phyloP scores from a whole-genome alignment of 805 yeast species.

The Ogataea thermomethanolica region DNA sequence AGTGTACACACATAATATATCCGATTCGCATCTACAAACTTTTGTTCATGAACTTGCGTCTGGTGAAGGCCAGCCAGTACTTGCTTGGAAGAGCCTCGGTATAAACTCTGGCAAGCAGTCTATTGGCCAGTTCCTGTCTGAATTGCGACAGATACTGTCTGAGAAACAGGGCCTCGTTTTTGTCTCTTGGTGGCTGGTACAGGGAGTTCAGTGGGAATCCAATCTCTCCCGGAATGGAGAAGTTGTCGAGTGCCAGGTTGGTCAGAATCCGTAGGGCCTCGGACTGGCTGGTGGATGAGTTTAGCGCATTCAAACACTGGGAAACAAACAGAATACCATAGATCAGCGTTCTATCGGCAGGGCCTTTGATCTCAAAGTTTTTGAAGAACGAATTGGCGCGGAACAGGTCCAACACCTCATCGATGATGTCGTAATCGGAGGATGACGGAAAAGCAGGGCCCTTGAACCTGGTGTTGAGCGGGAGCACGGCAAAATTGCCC shows the following conservation, averaged over 20 bases:
- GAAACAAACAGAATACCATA: constrained; percentile 90
- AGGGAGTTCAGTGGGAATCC: constrained; percentile 89
- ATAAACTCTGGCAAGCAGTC: constrained; percentile 74
- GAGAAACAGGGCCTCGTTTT: constrained; percentile 73
- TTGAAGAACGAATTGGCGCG: constrained; percentile 95
- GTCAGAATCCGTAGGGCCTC: constrained; percentile 71
- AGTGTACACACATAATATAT: constrained; percentile 1
- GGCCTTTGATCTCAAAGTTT: constrained; percentile 94
- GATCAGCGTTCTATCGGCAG: constrained; percentile 87
- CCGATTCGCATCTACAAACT: constrained; percentile 41
- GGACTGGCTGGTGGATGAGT: constrained; percentile 42
- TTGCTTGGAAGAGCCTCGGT: constrained; percentile 74
- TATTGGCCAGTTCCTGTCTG: constrained; percentile 86
- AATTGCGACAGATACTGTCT: constrained; percentile 84
- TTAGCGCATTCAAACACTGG: constrained; percentile 71
- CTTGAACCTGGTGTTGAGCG: constrained; percentile 76
- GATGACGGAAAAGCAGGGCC: constrained; percentile 88
- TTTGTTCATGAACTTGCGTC: constrained; percentile 95
- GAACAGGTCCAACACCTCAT: constrained; percentile 86
- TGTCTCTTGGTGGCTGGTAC: constrained; percentile 68
- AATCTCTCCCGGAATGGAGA: constrained; percentile 91
- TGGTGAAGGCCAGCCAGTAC: constrained; percentile 93
- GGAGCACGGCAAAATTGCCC: constrained; percentile 80
- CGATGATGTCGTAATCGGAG: constrained; percentile 82
- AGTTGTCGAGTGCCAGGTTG: constrained; percentile 82